These are phyloP conservation scores for carrot (Daucus carota) DNA, from an alignment of 129 eudicot genomes.

Conservation along the genomic window DNA sequence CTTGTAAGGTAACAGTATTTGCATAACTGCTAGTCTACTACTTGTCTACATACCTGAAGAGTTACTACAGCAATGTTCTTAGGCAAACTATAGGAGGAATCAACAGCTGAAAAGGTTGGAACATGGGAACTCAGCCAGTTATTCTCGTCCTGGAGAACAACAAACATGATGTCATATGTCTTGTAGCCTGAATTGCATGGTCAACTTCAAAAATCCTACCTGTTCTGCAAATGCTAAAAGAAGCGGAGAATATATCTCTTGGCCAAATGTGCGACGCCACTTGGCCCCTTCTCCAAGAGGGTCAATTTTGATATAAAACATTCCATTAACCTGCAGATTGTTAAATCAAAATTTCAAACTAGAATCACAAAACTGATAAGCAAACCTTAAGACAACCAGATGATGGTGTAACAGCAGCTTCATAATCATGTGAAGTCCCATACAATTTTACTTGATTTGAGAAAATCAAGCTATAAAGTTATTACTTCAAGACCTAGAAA, in stretches of 20 bases:
- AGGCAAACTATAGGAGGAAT: constrained; percentile 77
- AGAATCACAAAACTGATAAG: background rate
- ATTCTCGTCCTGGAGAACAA: constrained; percentile 52
- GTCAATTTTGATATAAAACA: constrained; percentile 73
- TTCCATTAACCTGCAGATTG: constrained; percentile 62
- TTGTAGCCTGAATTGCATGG: constrained; percentile 12
- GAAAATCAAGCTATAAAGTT: background rate
- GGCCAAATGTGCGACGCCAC: constrained; percentile 98
- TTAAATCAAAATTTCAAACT: background rate
- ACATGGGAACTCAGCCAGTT: constrained; percentile 59
- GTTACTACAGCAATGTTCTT: constrained; percentile 71
- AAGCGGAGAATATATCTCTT: constrained; percentile 88
- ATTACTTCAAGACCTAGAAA: background rate
- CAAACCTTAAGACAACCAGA: background rate
- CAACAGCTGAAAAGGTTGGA: constrained; percentile 71
- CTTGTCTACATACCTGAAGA: constrained; percentile 51
- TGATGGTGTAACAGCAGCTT: background rate
- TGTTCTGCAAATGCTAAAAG: constrained; percentile 87
- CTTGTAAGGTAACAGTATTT: constrained; percentile 4
- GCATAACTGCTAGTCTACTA: constrained; percentile 2
- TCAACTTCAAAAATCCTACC: constrained; percentile 29
- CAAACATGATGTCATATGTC: background rate
- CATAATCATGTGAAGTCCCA: background rate
- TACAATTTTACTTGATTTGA: background rate
- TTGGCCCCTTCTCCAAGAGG: constrained; percentile 88